A percentile compares a stretch with the other conserved stretches of the same genome.
Evolutionary conservation across 805 yeast genomes (phyloP).

Genomic region (Saturnispora diversa): DNA sequence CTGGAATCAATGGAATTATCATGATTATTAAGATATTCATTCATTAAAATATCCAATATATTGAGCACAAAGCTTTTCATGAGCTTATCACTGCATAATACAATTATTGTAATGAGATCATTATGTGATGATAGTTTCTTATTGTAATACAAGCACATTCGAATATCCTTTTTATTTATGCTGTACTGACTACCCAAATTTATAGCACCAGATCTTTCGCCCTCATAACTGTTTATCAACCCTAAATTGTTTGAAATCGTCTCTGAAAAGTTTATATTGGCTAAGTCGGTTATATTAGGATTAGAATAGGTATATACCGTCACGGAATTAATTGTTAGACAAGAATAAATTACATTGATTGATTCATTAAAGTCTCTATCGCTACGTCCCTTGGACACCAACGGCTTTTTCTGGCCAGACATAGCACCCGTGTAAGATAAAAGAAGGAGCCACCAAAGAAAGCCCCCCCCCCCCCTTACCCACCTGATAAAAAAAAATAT

Average conservation of each 20-base stretch:
- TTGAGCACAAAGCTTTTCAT: conserved; percentile 40
- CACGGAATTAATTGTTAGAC: conserved; percentile 41
- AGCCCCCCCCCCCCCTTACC: too few relatives aligned
- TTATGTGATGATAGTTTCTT: conserved; percentile 37
- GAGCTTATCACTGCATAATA: conserved; percentile 38
- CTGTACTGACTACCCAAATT: conserved; percentile 19
- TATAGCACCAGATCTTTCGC: conserved; percentile 25
- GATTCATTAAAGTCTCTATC: conserved; percentile 11
- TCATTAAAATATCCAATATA: conserved; percentile 42
- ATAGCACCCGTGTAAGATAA: too few relatives aligned
- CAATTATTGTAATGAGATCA: conserved; percentile 46
- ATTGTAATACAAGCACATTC: conserved; percentile 38
- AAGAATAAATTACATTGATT: conserved; percentile 22
- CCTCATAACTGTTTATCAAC: conserved; percentile 40
- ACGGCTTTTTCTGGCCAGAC: too few relatives aligned
- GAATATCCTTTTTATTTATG: conserved; percentile 18
- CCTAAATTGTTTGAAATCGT: conserved; percentile 47
- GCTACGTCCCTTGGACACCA: not conserved
- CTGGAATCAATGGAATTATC: conserved; percentile 17
- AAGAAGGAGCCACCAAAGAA: too few relatives aligned
- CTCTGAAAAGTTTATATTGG: conserved; percentile 45
- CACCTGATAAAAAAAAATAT: too few relatives aligned
- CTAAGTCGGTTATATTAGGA: conserved; percentile 32
- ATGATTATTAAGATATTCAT: conserved; percentile 32
- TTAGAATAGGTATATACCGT: conserved; percentile 54